Evolutionary conservation across 164 flowering plant genomes (phyloP), one percentile per base, ranked within the genome.

Genomic region (Hamamelis virginiana): DNA sequence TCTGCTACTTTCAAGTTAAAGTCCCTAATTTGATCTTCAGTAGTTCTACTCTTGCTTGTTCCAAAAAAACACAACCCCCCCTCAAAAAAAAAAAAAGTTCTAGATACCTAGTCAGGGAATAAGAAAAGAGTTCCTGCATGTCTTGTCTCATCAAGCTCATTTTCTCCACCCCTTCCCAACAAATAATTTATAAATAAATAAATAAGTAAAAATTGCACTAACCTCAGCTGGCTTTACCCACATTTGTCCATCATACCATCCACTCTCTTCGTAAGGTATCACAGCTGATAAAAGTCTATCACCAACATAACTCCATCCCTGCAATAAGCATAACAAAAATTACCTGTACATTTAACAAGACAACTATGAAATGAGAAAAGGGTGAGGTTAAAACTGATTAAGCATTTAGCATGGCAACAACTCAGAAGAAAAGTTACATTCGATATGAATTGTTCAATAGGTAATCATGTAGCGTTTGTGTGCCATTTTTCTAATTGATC

Each of bases 241-340:
- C 98, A 94, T 94, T 79, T 94, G 97, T 60, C 98, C 98, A 73
- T 94, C 98, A 79, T 94, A 94, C 96, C 97, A 91, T 70, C 98
- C 98, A 73, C 78, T 90, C 75, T 94, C 98, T 83, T 94, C 98
- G 63, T 94, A 94, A 59, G 98, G 95, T 72, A 94, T 77, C 51
- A 94, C 98, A 66, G 98, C 98, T 65, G 98, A 90, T 62, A 94
- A 74, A 74, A 94, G 92, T 75, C 97, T 85, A 67, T 94, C 97
- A 27, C 98, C 98, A 58, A 92, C 97, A 77, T 92, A 94, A 81
- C 96, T 94, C 98, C 97, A 94, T 51, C 98, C 96, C 97, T 92
- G 78, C 61, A 66, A 53, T 27, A 68, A 62, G 66, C 43, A 72
- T 23, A 48, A 22, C 2, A 50, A 13, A 64, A 33, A 50, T n/a